Evolutionary conservation across 305 asterid species (phyloP).

Genomic region (Stenogyne calaminthoides): DNA sequence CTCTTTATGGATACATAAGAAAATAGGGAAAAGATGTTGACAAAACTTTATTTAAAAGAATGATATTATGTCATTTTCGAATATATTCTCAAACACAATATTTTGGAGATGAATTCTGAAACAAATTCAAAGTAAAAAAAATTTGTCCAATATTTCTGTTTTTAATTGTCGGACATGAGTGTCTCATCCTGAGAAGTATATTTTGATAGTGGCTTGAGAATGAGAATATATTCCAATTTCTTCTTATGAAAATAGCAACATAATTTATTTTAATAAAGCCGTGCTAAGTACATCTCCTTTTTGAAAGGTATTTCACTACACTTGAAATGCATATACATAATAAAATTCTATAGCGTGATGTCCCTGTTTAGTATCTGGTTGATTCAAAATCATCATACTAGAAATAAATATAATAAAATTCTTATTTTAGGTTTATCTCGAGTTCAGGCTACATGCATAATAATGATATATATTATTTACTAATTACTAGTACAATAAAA

Average conservation of each 20-base stretch:
- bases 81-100: neutral
- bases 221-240: neutral
- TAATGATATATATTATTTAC: too few relatives aligned
- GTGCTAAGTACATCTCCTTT: too few relatives aligned
- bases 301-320: too few relatives aligned
- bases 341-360: too few relatives aligned
- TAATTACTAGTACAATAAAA: too few relatives aligned
- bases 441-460: too few relatives aligned
- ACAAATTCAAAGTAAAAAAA: too few relatives aligned
- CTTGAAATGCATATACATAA: too few relatives aligned
- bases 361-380: neutral
- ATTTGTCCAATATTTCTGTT: neutral
- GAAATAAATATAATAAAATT: too few relatives aligned
- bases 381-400: neutral
- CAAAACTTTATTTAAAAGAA: neutral
- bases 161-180: neutral
- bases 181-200: neutral
- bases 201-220: neutral
- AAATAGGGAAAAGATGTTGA: neutral
- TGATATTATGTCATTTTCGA: neutral
- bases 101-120: neutral
- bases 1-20: neutral
- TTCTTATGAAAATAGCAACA: neutral
- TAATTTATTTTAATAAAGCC: neutral
- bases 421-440: too few relatives aligned